Base-by-base conservation (phyloP, 2,329 filamentous ascomycete species). In the Colletotrichum cuscutae region DNA sequence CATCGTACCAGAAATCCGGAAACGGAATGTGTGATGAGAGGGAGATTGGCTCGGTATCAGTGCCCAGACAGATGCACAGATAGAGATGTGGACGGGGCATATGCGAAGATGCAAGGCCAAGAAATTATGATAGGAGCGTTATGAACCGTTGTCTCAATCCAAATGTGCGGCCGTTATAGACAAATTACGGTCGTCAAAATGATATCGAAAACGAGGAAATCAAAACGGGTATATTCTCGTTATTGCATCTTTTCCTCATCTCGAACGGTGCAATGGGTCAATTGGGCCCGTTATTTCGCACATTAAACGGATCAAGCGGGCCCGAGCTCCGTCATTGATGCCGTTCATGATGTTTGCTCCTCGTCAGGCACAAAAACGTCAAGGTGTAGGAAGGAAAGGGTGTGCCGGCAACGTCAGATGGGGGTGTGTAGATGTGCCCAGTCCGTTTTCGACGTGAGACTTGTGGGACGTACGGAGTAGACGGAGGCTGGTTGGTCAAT, bases 231-330 rank as follows among this genome's bases (percentile, higher is more conserved):
- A 19, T 52, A 35, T 58, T 52, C 68, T 71, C 56, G 35, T 67
- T 67, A 61, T 71, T 71, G 68, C 68, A 68, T 71, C 58, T 61
- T 15, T 15, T 46, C 6, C 26, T 6, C 26, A 46, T 28, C 52
- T 49, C 15, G 42, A 9, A 49, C 42, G 42, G 42, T 49, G 42
- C 7, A 49, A n/a, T n/a, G 42, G 42, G 42, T 4, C 2, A 11
- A 49, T 49, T 49, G 30, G 13, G 28, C 46, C 57, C 28, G 28
- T 68, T 11, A 26, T 56, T 24, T 13, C 46, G 65, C 37, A 49
- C 3, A n/a, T n/a, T n/a, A n/a, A 66, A 35, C 26, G 35, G 24
- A 30, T 13, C 9, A 8, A 49, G 15, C 15, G 65, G 56, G 22
- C 4, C 53, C 28, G 37, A 58, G 61, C 53, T 53, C 49, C 52